These are phyloP conservation scores for Myotisia sp. DNA, from an alignment of 2,329 filamentous ascomycete genomes.

Conservation along the genomic window DNA sequence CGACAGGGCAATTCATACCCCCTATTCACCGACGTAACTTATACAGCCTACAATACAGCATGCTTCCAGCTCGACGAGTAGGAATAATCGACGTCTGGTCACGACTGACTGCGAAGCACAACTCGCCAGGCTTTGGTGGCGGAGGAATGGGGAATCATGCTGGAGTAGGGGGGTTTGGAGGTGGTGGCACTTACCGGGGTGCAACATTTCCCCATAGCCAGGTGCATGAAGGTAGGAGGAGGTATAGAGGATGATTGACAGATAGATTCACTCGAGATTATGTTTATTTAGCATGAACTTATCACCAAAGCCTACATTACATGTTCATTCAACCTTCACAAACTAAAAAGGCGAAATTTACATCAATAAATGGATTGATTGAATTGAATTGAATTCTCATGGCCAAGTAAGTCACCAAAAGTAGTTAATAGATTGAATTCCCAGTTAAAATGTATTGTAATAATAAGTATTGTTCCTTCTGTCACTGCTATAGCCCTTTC, in stretches of 20 bases:
- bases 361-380: too few species aligned
- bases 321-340: too few species aligned
- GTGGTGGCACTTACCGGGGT: slow-evolving; percentile 20
- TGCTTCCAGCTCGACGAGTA: slow-evolving; percentile 72
- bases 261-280: too few species aligned
- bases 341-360: too few species aligned
- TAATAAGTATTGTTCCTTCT: too few species aligned
- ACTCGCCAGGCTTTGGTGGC: slow-evolving; percentile 15
- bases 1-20: slow-evolving; percentile 83
- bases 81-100: slow-evolving; percentile 78
- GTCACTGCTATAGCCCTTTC: too few species aligned
- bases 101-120: slow-evolving; percentile 42
- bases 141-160: slow-evolving; percentile 17
- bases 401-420: too few species aligned
- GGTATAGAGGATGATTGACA: slow-evolving; percentile 17
- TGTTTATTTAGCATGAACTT: too few species aligned
- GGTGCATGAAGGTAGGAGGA: slow-evolving; percentile 19
- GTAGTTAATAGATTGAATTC: too few species aligned
- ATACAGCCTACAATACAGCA: slow-evolving; percentile 94
- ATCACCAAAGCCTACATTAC: too few species aligned
- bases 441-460: too few species aligned
- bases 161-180: slow-evolving; percentile 16
- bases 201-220: slow-evolving; percentile 11
- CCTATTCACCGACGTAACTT: slow-evolving; percentile 89
- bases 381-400: too few species aligned